Percentiles rank a stretch among this genome's conserved stretches.
These are phyloP conservation scores for Yarrowia yakushimensis DNA, from an alignment of 805 yeast genomes.

Conservation along the genomic window DNA sequence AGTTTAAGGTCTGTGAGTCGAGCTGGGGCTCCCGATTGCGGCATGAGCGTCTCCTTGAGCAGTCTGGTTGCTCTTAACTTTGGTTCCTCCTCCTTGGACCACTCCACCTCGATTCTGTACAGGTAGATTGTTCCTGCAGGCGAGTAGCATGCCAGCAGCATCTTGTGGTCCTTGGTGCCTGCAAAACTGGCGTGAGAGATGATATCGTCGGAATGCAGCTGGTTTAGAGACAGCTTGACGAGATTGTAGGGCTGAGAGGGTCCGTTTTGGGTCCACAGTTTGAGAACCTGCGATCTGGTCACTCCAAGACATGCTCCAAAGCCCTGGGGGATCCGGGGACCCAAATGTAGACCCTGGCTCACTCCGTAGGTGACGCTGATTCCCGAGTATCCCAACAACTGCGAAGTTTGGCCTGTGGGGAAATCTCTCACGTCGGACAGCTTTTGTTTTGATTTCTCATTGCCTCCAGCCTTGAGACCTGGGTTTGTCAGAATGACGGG, in stretches of 20 bases:
- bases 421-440: constrained; percentile 26
- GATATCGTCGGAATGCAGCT: constrained; percentile 28
- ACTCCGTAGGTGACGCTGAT: constrained; percentile 62
- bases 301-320: constrained; percentile 8
- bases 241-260: constrained; percentile 28
- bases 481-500: constrained; percentile 59
- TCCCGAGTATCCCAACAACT: constrained; percentile 58
- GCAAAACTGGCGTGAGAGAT: constrained; percentile 34
- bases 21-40: constrained; percentile 9
- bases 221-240: constrained; percentile 31
- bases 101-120: constrained; percentile 35
- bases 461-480: constrained; percentile 42
- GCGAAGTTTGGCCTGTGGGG: constrained; percentile 46
- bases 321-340: constrained; percentile 33
- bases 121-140: constrained; percentile 30
- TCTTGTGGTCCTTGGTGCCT: constrained; percentile 32
- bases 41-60: constrained; percentile 23
- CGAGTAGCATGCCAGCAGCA: constrained; percentile 36
- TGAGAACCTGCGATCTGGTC: constrained; percentile 2
- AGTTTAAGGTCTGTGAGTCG: constrained; percentile 21
- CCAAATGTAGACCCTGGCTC: constrained; percentile 60
- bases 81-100: constrained; percentile 29
- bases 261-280: constrained; percentile 8
- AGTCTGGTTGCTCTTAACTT: constrained; percentile 3
- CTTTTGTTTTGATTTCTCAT: background rate